Evolutionary conservation across 495 filamentous ascomycete species (phyloP), one percentile per base, ranked within the genome.

Genomic region (Neurospora sp.): DNA sequence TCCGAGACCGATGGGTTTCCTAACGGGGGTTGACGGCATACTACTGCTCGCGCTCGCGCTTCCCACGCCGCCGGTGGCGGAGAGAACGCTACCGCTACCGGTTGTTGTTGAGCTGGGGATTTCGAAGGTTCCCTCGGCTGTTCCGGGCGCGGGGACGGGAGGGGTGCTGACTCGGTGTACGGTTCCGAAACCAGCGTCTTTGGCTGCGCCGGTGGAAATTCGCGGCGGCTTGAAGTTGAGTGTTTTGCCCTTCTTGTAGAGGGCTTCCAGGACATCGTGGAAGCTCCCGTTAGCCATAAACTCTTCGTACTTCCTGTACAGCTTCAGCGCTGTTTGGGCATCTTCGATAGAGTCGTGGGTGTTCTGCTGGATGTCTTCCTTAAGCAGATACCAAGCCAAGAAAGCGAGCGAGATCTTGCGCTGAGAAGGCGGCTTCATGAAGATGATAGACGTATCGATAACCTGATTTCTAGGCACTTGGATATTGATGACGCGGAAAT

Each of bases 401-500:
- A 97, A 97, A 38, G 93, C 90, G 7, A 99, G 87, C 62, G 90
- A 92, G 1, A 99, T 88, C 78, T 93, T 93, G 27, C 96, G 91
- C 73, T 89, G 81, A 2, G 88, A 81, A 77, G 88, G 76, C 82
- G 89, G 87, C 70, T 92, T 86, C 82, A 91, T 93, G 84, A 95
- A 98, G 20, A 96, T 85, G 69, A 94, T 90, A 40, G 93, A 92
- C 3, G 96, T 99, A 81, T 99, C 96, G 41, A 98, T 92, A 18
- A 97, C 91, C 79, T 99, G 96, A 39, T 87, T 82, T 80, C 93
- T 93, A 3, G 96, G 96, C 6, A 99, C 91, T 79, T 97, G 92
- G 72, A 99, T 97, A 80, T 99, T 98, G 83, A 97, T 96, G 70
- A 94, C 96, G 44, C 96, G 93, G 84, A 98, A 99, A 79, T 99